Percentiles rank a stretch among this genome's conserved stretches.
phyloP scores from a whole-genome alignment of 2,329 filamentous ascomycete species.

The Pyricularia sp. region DNA sequence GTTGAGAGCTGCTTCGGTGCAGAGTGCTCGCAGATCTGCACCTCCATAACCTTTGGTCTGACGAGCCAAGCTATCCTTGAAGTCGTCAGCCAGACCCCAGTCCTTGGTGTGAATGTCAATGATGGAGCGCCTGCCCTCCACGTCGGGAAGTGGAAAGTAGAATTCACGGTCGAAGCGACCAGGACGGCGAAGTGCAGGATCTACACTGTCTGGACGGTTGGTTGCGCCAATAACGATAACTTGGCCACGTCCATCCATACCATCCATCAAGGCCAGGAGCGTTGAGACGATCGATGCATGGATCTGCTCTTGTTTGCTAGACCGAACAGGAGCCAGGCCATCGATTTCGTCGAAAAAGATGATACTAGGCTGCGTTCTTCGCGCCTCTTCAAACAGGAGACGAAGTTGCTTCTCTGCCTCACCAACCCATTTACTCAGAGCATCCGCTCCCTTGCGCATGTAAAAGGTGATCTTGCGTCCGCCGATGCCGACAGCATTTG shows the following conservation, averaged over 20 bases:
- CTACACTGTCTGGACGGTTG: constrained; percentile 90
- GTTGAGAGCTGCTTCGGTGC: constrained; percentile 91
- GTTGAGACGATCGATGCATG: constrained; percentile 96
- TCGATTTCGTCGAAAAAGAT: constrained; percentile 99
- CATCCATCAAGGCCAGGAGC: constrained; percentile 87
- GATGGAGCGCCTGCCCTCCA: constrained; percentile 68
- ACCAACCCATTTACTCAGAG: constrained; percentile 96
- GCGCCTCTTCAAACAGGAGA: constrained; percentile 86
- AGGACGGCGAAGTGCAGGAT: constrained; percentile 85
- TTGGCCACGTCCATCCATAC: constrained; percentile 95
- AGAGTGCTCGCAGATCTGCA: constrained; percentile 85
- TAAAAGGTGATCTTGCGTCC: constrained; percentile 97
- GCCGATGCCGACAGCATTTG: constrained; percentile 77
- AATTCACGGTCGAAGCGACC: constrained; percentile 96
- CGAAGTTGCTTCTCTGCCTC: constrained; percentile 93
- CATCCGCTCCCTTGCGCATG: constrained; percentile 98
- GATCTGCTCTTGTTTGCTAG: constrained; percentile 97
- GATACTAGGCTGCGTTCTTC: constrained; percentile 92
- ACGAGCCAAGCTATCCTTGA: constrained; percentile 75
- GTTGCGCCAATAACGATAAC: constrained; percentile 99
- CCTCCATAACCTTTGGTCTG: constrained; percentile 88
- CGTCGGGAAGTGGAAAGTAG: constrained; percentile 86
- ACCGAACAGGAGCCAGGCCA: constrained; percentile 85
- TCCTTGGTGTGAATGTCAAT: constrained; percentile 90
- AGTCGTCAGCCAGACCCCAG: constrained; percentile 69